phyloP scores from a whole-genome alignment of 257 asterid species.

The Penstemon eatonii region DNA sequence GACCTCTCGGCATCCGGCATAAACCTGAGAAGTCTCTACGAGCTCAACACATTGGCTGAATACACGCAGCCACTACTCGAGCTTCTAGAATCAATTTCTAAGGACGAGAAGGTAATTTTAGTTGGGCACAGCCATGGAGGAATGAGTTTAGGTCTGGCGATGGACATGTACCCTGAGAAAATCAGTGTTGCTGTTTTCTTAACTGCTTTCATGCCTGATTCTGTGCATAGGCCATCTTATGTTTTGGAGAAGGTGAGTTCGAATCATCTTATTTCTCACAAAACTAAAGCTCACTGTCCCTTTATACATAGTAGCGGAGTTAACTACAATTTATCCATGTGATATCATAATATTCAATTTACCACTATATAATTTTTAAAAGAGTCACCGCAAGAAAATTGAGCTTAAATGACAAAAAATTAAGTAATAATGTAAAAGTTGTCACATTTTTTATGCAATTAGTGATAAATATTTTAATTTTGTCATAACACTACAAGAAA shows the following conservation, averaged over 20 bases:
- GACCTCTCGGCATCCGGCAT: conserved; percentile 63
- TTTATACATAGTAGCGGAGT: too few species aligned
- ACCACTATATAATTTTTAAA: too few species aligned
- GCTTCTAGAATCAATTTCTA: conserved; percentile 38
- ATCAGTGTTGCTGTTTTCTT: conserved; percentile 48
- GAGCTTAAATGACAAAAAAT: too few species aligned
- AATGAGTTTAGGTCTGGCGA: conserved; percentile 36
- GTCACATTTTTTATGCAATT: too few species aligned
- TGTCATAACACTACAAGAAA: too few species aligned
- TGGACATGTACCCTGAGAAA: conserved; percentile 49
- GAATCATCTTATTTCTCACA: too few species aligned
- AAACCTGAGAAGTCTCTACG: conserved; percentile 31
- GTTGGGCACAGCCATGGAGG: conserved; percentile 73
- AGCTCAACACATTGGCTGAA: conserved; percentile 39
- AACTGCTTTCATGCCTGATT: conserved; percentile 55
- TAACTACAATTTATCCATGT: too few species aligned
- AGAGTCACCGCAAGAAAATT: too few species aligned
- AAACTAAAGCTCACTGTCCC: too few species aligned
- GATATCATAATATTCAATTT: too few species aligned
- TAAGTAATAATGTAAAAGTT: too few species aligned
- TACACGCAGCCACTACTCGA: conserved; percentile 48
- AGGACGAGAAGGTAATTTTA: conserved; percentile 46
- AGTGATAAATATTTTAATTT: too few species aligned
- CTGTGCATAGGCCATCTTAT: conserved; percentile 38
- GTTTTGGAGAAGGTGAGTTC: conserved; percentile 39